Evolutionary conservation across 1,139 yeast species (phyloP), one percentile per base, ranked within the genome.

Genomic region (Yamadazyma atmosphaerica): DNA sequence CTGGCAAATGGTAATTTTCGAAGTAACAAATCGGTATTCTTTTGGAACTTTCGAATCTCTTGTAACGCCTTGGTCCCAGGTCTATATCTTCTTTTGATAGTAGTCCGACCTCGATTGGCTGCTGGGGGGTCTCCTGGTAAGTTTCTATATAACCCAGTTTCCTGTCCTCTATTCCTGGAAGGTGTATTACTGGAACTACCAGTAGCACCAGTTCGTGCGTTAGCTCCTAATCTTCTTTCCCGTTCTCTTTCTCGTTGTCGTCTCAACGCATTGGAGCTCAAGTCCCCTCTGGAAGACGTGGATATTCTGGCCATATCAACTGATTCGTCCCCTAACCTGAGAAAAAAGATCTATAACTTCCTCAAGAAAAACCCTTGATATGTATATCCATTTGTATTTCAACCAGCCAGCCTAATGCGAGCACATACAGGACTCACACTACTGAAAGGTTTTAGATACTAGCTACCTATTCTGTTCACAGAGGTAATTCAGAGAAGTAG

Each of bases 1-100:
- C 96, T 71, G 2, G 96, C 94, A 72, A 90, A 90, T n/a, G 98
- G 98, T 33, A 90, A 73, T 54, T 88, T 88, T 32, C 92, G 72
- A 26, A 90, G 71, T 37, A 90, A 68, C 34, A 90, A 65, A 44
- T 86, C 95, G 0, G 96, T 85, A 22, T 83, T 71, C 52, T 81
- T 77, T 57, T 90, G 98, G 52, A 80, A 89, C 52, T 73, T 76
- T 42, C 94, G 68, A 30, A 90, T 87, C 54, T 90, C 96, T 47
- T 85, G 69, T 34, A 87, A 61, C 1, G 96, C 95, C 30, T 68
- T 65, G 0, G 86, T 81, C 9, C 95, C 95, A 0, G 94, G 92
- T 41, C 74, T 74, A 52, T 77, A 83, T 42, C 87, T 65, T 42
- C 77, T 71, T 47, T 74, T 74, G 34, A 55, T 49, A 17, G 54